Evolutionary conservation across 2,329 filamentous ascomycete species (phyloP).

Genomic region (Ceratocystis lukuohia): DNA sequence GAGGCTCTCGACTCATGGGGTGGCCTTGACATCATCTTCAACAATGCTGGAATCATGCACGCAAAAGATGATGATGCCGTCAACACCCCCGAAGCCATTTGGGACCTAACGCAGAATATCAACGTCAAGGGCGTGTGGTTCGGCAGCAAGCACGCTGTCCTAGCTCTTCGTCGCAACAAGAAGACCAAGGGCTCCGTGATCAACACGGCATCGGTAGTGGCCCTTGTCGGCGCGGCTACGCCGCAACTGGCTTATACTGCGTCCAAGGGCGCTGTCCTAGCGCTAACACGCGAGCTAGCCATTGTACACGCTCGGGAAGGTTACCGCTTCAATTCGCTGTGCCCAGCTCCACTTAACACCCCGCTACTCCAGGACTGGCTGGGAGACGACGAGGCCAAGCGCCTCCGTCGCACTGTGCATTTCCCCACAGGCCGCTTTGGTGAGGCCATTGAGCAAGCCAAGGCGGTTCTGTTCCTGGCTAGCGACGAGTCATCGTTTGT

Average conservation of each 20-base stretch:
- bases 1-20: conserved; percentile 70
- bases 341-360: conserved; percentile 84
- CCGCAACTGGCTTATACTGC: conserved; percentile 88
- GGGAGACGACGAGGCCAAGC: conserved; percentile 56
- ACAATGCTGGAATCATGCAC: conserved; percentile 97
- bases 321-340: conserved; percentile 80
- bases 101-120: conserved; percentile 85
- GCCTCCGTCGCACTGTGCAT: conserved; percentile 57
- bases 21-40: conserved; percentile 85
- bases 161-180: conserved; percentile 60
- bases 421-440: conserved; percentile 64
- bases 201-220: conserved; percentile 84
- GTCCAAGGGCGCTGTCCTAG: conserved; percentile 83
- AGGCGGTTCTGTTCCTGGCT: conserved; percentile 60
- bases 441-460: conserved; percentile 64
- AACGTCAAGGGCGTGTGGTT: conserved; percentile 99
- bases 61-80: conserved; percentile 65
- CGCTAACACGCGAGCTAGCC: conserved; percentile 77
- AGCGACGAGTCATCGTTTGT: conserved; percentile 64
- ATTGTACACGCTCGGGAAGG: conserved; percentile 84
- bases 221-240: conserved; percentile 72
- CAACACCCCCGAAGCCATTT: conserved; percentile 77
- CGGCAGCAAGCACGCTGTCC: conserved; percentile 80
- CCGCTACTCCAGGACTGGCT: conserved; percentile 66
- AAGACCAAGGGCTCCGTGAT: conserved; percentile 75